A percentile compares a stretch with the other conserved stretches of the same genome.
Evolutionary conservation across 2,329 filamentous ascomycete species (phyloP).

Genomic region (Talaromyces atroroseus): DNA sequence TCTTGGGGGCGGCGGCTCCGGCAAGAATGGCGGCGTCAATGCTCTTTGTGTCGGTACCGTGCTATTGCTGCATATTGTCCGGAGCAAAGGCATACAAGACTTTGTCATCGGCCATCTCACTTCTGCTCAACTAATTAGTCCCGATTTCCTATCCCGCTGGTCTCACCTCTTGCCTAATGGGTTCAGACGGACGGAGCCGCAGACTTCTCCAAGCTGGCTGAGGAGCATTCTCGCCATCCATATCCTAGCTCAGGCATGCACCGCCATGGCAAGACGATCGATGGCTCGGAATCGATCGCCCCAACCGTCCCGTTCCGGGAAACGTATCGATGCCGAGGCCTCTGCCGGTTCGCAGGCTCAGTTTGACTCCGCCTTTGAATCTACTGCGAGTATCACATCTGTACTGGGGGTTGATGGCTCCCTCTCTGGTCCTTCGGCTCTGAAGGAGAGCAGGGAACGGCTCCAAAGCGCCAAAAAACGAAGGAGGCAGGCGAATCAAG

Average conservation of each 20-base stretch:
- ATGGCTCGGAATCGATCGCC: conserved; percentile 43
- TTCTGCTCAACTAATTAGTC: conserved; percentile 40
- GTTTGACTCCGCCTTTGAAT: conserved; percentile 39
- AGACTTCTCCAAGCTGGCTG: conserved; percentile 41
- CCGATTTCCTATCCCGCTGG: conserved; percentile 39
- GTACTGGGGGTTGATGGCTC: conserved; percentile 35
- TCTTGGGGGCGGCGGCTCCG: conserved; percentile 67
- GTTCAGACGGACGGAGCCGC: conserved; percentile 37
- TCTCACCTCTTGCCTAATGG: conserved; percentile 40
- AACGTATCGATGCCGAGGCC: conserved; percentile 42
- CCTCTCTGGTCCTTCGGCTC: conserved; percentile 48
- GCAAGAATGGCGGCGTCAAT: conserved; percentile 44
- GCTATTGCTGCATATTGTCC: conserved; percentile 41
- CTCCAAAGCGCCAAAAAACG: conserved; percentile 68
- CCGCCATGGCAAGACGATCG: conserved; percentile 43
- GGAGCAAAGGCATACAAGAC: conserved; percentile 44
- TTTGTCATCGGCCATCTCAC: conserved; percentile 45
- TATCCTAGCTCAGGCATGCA: conserved; percentile 45
- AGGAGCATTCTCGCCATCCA: conserved; percentile 45
- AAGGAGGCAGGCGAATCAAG: conserved; percentile 84
- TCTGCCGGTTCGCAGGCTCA: conserved; percentile 40
- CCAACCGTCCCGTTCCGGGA: conserved; percentile 35
- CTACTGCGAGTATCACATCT: conserved; percentile 37
- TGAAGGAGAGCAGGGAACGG: conserved; percentile 53
- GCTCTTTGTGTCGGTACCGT: conserved; percentile 42